Base-by-base conservation (phyloP, 768 basidiomycete species). In the Tephrocybe sp. region DNA sequence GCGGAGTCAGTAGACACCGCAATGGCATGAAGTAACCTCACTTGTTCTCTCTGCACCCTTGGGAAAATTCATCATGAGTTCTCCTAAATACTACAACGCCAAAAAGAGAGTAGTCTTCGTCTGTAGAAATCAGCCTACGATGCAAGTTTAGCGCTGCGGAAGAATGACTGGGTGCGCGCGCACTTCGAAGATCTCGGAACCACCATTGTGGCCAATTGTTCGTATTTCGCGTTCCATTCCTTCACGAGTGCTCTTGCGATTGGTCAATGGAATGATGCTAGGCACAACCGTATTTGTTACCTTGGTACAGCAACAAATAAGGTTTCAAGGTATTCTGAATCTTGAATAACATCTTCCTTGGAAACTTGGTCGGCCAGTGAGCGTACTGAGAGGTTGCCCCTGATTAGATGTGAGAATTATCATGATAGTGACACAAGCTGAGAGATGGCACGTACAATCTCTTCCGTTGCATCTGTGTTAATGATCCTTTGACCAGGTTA, bases 31-130 rank as follows among this genome's bases (percentile, higher is more conserved):
- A 18, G 45, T 31, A 24, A 22, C 10, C 78, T 57, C 59, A 95
- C 93, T 95, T 98, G 67, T 91, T 86, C 66, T 98, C 97, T 52
- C 97, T 76, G 62, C 92, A 95, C 64, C 90, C 94, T 69, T 97
- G 94, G 2, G 84, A 68, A 64, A 95, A 97, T 50, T 94, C 88
- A 57, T 98, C 97, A 61, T 90, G 88, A 30, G 92, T 83, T 57
- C 88, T 84, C 61, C 83, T 83, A 79, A 99, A 99, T 29, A 97
- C 72, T 31, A 94, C 89, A 4, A 92, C 91, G 11, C 80, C 75
- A 60, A 88, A 93, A 13, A 99, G 76, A 21, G 80, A 76, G 66
- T 85, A 99, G 57, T 98, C 97, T 47, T 92, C 87, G 63, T 99
- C 97, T 22, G 85, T 79, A 3, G 84, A 76, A 43, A 97, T 78